A percentile compares a stretch with the other conserved stretches of the same genome.
Conservation (phyloP, 1,139 yeast species). For the Trichomonascaceae sp. region DNA sequence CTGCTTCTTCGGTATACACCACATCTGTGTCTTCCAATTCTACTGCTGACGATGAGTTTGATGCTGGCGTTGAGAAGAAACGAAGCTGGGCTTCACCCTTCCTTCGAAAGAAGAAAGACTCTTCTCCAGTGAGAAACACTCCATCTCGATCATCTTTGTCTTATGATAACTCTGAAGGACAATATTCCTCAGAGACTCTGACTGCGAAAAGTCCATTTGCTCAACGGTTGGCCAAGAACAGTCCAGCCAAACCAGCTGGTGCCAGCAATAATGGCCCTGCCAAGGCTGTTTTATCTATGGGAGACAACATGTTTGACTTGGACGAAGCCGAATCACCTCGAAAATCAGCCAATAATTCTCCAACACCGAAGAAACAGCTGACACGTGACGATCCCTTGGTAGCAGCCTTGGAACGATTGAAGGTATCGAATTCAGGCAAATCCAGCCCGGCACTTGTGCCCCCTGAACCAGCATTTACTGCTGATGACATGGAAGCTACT, state of each 20-base stretch:
- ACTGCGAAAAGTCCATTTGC: constrained; percentile 19
- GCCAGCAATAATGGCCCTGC: constrained; percentile 6
- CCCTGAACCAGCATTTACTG: constrained; percentile 31
- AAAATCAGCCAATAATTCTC: constrained; percentile 9
- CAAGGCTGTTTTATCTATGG: constrained; percentile 25
- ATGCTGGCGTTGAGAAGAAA: constrained; percentile 17
- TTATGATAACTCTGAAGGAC: constrained; percentile 9
- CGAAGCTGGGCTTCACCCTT: constrained; percentile 39
- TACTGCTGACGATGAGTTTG: constrained; percentile 16
- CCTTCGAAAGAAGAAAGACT: constrained; percentile 27
- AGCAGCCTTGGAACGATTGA: constrained; percentile 59
- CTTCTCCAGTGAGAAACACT: background rate
- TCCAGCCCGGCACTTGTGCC: constrained; percentile 20
- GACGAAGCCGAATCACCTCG: constrained; percentile 22
- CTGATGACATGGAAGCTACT: constrained; percentile 31
- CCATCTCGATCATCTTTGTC: constrained; percentile 13
- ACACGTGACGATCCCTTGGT: constrained; percentile 42
- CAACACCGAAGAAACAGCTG: constrained; percentile 16
- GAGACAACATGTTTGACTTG: constrained; percentile 32
- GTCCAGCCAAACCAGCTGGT: background rate
- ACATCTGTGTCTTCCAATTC: constrained; percentile 26
- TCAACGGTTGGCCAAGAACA: constrained; percentile 11
- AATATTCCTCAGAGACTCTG: constrained; percentile 13
- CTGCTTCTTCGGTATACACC: constrained; percentile 30
- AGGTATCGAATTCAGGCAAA: constrained; percentile 27